These are phyloP conservation scores for Vigna mungo DNA, from an alignment of 306 rosid genomes.

Conservation along the genomic window DNA sequence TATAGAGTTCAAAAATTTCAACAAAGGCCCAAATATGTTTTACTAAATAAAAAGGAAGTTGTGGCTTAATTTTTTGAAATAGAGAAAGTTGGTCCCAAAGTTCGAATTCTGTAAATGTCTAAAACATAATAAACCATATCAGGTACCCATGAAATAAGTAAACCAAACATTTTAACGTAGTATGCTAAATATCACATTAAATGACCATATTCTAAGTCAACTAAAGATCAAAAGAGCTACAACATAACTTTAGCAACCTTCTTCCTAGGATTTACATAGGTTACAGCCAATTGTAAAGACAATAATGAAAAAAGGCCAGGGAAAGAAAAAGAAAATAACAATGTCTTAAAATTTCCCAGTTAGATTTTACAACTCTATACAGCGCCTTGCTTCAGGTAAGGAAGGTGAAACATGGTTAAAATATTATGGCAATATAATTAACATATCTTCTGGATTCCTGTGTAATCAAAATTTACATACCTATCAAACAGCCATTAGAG, in stretches of 20 bases:
- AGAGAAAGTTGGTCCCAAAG: too few species aligned
- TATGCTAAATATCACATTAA: neutral
- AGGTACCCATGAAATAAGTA: neutral
- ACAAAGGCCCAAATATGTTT: too few species aligned
- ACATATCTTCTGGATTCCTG: constrained; percentile 30
- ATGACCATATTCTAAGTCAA: neutral
- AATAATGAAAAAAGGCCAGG: constrained; percentile 32
- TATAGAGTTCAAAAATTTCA: too few species aligned
- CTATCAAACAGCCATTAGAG: constrained; percentile 43
- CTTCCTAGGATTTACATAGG: neutral
- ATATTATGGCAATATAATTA: constrained; percentile 3
- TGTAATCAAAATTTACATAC: constrained; percentile 43
- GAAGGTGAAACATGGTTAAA: constrained; percentile 10
- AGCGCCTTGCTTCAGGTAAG: constrained; percentile 35
- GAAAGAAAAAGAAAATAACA: constrained; percentile 3
- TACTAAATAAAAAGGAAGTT: too few species aligned
- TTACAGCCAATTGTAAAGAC: constrained; percentile 10
- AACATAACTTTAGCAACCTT: neutral
- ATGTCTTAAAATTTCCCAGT: constrained; percentile 24
- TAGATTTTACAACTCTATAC: constrained; percentile 37
- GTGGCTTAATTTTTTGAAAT: too few species aligned
- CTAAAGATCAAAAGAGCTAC: neutral
- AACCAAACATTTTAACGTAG: neutral
- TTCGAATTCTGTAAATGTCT: neutral
- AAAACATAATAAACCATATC: neutral